Base-by-base conservation (phyloP, 371 early-diverging fungal genomes). In the Sporodiniella umbellata region DNA sequence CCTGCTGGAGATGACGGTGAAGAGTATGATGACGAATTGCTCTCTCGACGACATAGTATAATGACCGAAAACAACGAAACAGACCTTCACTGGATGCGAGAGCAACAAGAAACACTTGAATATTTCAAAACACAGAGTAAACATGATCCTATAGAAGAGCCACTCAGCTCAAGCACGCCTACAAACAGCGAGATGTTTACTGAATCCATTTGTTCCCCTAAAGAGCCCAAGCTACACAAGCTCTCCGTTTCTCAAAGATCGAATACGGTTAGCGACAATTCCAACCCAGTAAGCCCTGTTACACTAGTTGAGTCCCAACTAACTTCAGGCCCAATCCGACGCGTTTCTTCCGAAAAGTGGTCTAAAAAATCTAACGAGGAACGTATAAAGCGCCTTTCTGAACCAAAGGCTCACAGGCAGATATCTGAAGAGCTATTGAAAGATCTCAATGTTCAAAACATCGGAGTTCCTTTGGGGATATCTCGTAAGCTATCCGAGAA, bases 271-370 rank as follows among this genome's bases (percentile, higher is more conserved):
- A 37, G 46, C 38, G 53, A 19, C 10, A 5, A 19, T 8, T 19
- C 40, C 2, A 8, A 8, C 21, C 40, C 40, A 40, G 19, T 43
- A 7, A 19, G 19, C 3, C 37, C 25, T 12, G 26, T 23, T 17
- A 46, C 43, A 35, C 30, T 48, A 10, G 25, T n/a, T 19, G 21
- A 40, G 0, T 19, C 21, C 48, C 7, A 24, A 43, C 24, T 38
- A 2, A 37, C 37, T n/a, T 4, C 21, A 7, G 3, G 6, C 10
- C 12, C 38, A 8, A 12, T 44, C 1, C 54, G 48, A 5, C 68
- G 74, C 23, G 51, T 70, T 0, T 68, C 74, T 18, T 74, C 74
- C 26, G 68, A 59, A 12, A 47, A 56, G 25, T 74, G 74, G 74
- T 74, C 70, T 33, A 57, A 55, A 45, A 53, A 53, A 12, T 8